Base-by-base conservation (phyloP, 2,329 filamentous ascomycete species). In the Xylariaceae sp. region DNA sequence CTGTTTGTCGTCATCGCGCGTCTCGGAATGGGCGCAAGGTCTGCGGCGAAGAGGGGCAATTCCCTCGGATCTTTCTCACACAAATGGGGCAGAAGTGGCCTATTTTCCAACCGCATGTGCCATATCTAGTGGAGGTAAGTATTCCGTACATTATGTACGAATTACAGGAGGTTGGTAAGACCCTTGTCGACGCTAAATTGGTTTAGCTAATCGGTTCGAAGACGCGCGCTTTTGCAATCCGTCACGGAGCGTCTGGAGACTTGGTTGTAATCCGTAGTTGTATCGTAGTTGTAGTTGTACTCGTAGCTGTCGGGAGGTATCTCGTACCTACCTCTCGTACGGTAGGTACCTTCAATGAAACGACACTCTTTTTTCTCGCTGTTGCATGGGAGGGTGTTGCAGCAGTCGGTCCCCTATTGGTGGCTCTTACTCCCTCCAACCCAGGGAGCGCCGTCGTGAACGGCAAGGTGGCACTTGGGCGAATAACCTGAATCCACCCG, bases 401-500 rank as follows among this genome's bases (percentile, higher is more conserved):
- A 61, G 55, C 56, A 10, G 47, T 52, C 4, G 23, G 39, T 42
- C 8, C 37, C 37, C 7, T 45, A 42, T 49, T 49, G 42, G 55
- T 59, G 52, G 51, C 57, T 59, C 53, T 53, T 2, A 18, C 49
- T 18, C 35, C 13, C 44, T 56, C 34, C 47, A 44, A 47, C 17
- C 10, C 42, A 39, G 53, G 49, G 39, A 50, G 54, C 58, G 58
- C 50, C 13, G 51, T 39, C 49, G 45, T 55, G 53, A 59, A 61
- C 58, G 56, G 58, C 59, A 57, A 57, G 62, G 56, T 51, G 57
- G 51, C 53, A 62, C 51, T 34, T 55, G 51, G 23, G 50, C 51
- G 51, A 60, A 51, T 30, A 45, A 61, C 58, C 45, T 48, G 30
- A 58, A 61, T 61, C 65, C 67, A 68, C 69, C 69, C 56, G 55